Conservation (phyloP, 345 rosid genomes). For the Aquilaria sinensis region DNA sequence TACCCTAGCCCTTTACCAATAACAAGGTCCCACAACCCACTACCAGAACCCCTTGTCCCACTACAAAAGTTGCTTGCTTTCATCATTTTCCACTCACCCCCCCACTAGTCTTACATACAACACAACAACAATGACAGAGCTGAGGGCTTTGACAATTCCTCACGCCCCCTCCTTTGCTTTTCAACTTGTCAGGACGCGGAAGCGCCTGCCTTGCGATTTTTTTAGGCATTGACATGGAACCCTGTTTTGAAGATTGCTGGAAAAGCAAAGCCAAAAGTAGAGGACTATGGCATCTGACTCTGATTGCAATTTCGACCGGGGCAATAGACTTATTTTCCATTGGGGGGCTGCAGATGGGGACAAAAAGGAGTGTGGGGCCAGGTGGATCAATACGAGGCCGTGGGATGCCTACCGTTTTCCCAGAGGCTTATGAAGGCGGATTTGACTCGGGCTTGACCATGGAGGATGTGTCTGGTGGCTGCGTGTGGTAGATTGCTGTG, state of each 20-base stretch:
- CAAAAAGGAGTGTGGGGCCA: constrained; percentile 22
- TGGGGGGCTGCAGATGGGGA: constrained; percentile 15
- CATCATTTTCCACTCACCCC: constrained; percentile 58
- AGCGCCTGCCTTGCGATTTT: constrained; percentile 15
- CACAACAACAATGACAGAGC: constrained; percentile 39
- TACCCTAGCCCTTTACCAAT: constrained; percentile 20
- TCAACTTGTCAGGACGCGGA: constrained; percentile 29
- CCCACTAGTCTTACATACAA: constrained; percentile 26
- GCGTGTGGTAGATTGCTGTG: constrained; percentile 79
- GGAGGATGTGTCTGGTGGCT: constrained; percentile 68
- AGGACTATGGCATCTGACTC: constrained; percentile 53
- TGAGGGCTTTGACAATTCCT: constrained; percentile 47
- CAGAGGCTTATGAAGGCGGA: constrained; percentile 45
- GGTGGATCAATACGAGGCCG: constrained; percentile 14
- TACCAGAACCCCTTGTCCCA: constrained; percentile 37
- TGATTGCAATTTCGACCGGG: constrained; percentile 36
- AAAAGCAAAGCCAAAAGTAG: too few relatives aligned
- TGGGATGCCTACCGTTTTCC: constrained; percentile 27
- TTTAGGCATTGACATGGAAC: too few relatives aligned
- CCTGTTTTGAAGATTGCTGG: too few relatives aligned
- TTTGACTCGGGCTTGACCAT: constrained; percentile 74
- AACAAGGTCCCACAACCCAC: constrained; percentile 60
- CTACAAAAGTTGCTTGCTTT: constrained; percentile 36
- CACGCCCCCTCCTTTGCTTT: constrained; percentile 19
- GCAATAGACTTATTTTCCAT: not conserved